Base-by-base conservation (phyloP, 345 rosid species). In the Lumnitzera littorea region DNA sequence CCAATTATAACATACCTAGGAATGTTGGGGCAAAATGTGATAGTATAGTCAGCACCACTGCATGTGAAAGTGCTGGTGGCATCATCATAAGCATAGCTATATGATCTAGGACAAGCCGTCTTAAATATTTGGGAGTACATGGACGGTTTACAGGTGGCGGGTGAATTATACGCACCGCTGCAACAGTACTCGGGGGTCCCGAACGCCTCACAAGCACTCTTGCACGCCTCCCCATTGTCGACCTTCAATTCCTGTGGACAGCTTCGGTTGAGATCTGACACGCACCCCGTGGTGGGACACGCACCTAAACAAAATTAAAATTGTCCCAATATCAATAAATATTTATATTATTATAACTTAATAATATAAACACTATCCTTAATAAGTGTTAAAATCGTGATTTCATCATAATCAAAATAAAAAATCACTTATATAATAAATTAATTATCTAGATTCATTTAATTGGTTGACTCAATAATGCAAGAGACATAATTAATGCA, bases 21-120 rank as follows among this genome's bases (percentile, higher is more conserved):
- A 20, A 12, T 64, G 59, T 47, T 59, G 55, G 90, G 81, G 73
- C 89, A 88, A 67, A 88, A 88, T 11, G 88, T 82, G 70, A 88
- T 67, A 15, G 74, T 70, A 60, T 85, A 85, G 60, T 83, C 82
- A 25, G 82, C 75, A 11, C 75, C 78, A 5, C 71, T 62, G 56
- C 91, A 83, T 2, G 91, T 88, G 67, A 88, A 88, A 23, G 89
- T 88, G 50, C 96, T 88, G 0, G 78, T 61, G 48, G 84, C 80
- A 20, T 88, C 96, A 63, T 88, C 96, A 23, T 81, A 88, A 11
- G 96, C 96, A 20, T 85, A 88, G 80, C 96, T 88, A 48, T 88
- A 88, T 0, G 96, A 83, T 50, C 31, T 78, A 3, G 91, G 96
- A 51, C 96, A 88, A 0, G 87, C 87, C 11, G 74, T 62, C 79